These are phyloP conservation scores for Bremia lactucae DNA, from an alignment of 352 stramenopile species.

Conservation along the genomic window DNA sequence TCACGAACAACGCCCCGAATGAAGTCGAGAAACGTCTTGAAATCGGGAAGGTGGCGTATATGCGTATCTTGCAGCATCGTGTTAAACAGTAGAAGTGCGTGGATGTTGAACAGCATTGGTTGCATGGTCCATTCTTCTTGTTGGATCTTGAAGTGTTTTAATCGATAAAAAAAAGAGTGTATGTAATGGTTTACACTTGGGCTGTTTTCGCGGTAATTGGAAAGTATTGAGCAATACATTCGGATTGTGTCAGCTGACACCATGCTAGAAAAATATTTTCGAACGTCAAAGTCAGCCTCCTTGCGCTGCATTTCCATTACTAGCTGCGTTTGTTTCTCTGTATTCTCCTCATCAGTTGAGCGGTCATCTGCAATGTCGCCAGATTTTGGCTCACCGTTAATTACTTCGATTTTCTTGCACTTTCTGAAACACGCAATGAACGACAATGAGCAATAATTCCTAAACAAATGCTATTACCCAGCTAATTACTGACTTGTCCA, in stretches of 20 bases:
- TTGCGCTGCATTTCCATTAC: conserved; percentile 81
- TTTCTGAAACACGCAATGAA: conserved; percentile 17
- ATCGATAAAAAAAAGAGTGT: conserved; percentile 80
- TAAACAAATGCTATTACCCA: not conserved
- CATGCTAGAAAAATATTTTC: conserved; percentile 73
- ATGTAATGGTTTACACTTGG: conserved; percentile 85
- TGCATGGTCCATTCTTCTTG: conserved; percentile 77
- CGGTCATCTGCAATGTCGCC: conserved; percentile 37
- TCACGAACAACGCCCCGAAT: conserved; percentile 64
- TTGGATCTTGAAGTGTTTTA: conserved; percentile 70
- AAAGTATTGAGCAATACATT: conserved; percentile 74
- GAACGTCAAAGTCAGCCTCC: conserved; percentile 77
- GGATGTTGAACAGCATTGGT: conserved; percentile 81
- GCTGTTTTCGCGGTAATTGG: conserved; percentile 63
- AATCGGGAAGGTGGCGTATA: conserved; percentile 48
- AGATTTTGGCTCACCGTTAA: conserved; percentile 18
- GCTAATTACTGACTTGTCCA: conserved; percentile 32
- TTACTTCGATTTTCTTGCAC: conserved; percentile 34
- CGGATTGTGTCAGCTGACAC: conserved; percentile 70
- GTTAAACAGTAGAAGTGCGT: conserved; percentile 71
- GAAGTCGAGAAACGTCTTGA: conserved; percentile 67
- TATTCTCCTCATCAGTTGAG: conserved; percentile 67
- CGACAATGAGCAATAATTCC: conserved; percentile 2
- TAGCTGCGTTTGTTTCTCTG: conserved; percentile 50
- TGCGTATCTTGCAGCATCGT: conserved; percentile 72